Conservation (phyloP, 2,329 filamentous ascomycete genomes). For the Sporothrix inflata region DNA sequence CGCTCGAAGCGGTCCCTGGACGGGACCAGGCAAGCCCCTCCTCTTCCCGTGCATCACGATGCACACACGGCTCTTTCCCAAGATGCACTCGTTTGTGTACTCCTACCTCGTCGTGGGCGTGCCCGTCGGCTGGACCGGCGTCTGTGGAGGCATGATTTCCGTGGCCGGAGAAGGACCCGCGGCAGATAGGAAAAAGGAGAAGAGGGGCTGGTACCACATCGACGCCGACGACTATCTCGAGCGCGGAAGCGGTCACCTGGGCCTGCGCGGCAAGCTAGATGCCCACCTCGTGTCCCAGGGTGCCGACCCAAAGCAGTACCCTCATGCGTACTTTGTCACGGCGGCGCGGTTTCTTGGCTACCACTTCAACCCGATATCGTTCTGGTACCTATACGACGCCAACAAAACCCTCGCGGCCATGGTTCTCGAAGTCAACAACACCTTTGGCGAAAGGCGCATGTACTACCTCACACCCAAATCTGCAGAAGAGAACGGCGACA, state of each 20-base stretch:
- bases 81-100: slow-evolving; percentile 69
- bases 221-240: slow-evolving; percentile 64
- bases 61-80: slow-evolving; percentile 68
- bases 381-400: slow-evolving; percentile 75
- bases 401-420: slow-evolving; percentile 63
- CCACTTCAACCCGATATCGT: slow-evolving; percentile 75
- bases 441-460: slow-evolving; percentile 71
- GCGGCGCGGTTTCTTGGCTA: slow-evolving; percentile 70
- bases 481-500: not conserved
- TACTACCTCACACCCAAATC: slow-evolving; percentile 55
- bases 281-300: slow-evolving; percentile 59
- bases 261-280: slow-evolving; percentile 66
- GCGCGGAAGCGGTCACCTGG: slow-evolving; percentile 54
- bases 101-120: slow-evolving; percentile 71
- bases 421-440: slow-evolving; percentile 76
- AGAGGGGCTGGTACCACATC: slow-evolving; percentile 60
- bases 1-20: slow-evolving; percentile 28
- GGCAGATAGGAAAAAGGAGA: slow-evolving; percentile 23
- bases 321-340: slow-evolving; percentile 71
- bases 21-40: slow-evolving; percentile 47
- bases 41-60: slow-evolving; percentile 68
- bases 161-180: not conserved
- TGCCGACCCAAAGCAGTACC: slow-evolving; percentile 62
- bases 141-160: slow-evolving; percentile 60
- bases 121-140: slow-evolving; percentile 65